Conservation (phyloP, 1,284 basidiomycete species). For the Sporisorium graminicola region DNA sequence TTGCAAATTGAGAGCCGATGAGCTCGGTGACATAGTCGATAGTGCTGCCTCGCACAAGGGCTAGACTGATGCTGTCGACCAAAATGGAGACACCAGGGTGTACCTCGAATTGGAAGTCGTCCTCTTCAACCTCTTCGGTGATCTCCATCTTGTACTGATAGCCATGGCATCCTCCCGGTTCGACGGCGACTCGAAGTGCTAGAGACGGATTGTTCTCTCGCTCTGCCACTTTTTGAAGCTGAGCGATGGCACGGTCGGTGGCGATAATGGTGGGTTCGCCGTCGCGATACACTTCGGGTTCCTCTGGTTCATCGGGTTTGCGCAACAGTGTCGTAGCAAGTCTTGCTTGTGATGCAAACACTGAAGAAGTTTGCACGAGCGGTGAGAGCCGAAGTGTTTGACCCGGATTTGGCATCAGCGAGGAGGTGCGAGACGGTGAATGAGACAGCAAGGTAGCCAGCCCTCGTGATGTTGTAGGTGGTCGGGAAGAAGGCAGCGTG, state of each 20-base stretch:
- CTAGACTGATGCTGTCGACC: conserved; percentile 84
- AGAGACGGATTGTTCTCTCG: conserved; percentile 76
- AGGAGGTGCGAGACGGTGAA: conserved; percentile 4
- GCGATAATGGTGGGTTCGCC: conserved; percentile 56
- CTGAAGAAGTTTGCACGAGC: not conserved
- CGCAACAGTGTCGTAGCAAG: conserved; percentile 22
- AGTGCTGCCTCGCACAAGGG: conserved; percentile 83
- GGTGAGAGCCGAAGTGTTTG: not conserved
- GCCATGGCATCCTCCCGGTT: conserved; percentile 91
- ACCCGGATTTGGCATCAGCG: not conserved
- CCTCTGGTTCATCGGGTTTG: conserved; percentile 62
- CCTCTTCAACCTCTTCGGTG: conserved; percentile 73
- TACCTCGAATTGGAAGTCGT: conserved; percentile 82
- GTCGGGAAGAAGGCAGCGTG: conserved; percentile 1
- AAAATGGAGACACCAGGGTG: conserved; percentile 72
- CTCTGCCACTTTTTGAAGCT: conserved; percentile 60
- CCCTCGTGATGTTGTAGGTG: not conserved
- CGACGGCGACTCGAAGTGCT: conserved; percentile 81
- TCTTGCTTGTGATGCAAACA: conserved; percentile 9
- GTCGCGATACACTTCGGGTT: conserved; percentile 54
- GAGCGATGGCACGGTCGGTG: conserved; percentile 62
- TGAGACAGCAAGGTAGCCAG: conserved; percentile 5
- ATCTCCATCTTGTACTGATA: conserved; percentile 91
- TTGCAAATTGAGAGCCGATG: conserved; percentile 85
- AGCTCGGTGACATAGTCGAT: conserved; percentile 91